A percentile compares a stretch with the other conserved stretches of the same genome.
phyloP scores from a whole-genome alignment of 495 filamentous ascomycete genomes.

The Neurospora tetraspora region DNA sequence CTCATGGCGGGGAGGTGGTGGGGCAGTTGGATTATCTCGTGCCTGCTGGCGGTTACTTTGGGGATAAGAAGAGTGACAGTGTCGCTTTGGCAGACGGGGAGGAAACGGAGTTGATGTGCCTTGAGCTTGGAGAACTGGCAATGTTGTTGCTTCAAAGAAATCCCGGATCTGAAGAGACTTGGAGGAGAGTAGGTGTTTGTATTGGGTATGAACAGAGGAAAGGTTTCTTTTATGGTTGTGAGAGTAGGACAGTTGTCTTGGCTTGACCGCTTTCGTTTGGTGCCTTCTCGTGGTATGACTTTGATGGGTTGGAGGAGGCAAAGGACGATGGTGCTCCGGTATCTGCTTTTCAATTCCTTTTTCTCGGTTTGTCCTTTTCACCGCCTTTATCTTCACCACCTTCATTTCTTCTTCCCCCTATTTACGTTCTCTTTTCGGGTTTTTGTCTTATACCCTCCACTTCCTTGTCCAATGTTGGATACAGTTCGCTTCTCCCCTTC shows the following conservation, averaged over 20 bases:
- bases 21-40: conserved; percentile 21
- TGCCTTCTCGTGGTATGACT: neutral
- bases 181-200: conserved; percentile 16
- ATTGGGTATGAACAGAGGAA: conserved; percentile 16
- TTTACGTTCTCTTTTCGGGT: neutral
- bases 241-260: conserved; percentile 9
- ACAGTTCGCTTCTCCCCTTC: neutral
- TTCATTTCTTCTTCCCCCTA: neutral
- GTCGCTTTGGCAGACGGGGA: conserved; percentile 11
- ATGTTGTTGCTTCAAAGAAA: conserved; percentile 19
- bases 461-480: neutral
- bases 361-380: neutral
- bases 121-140: conserved; percentile 22
- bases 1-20: conserved; percentile 21
- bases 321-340: neutral
- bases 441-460: neutral
- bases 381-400: neutral
- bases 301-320: neutral
- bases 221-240: conserved; percentile 23
- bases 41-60: neutral
- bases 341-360: neutral
- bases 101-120: conserved; percentile 18
- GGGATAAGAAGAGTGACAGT: neutral
- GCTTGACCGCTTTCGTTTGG: conserved; percentile 5
- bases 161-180: conserved; percentile 1